Evolutionary conservation across 23 red algal species (phyloP).

Genomic region (Rhodosorus marinus): DNA sequence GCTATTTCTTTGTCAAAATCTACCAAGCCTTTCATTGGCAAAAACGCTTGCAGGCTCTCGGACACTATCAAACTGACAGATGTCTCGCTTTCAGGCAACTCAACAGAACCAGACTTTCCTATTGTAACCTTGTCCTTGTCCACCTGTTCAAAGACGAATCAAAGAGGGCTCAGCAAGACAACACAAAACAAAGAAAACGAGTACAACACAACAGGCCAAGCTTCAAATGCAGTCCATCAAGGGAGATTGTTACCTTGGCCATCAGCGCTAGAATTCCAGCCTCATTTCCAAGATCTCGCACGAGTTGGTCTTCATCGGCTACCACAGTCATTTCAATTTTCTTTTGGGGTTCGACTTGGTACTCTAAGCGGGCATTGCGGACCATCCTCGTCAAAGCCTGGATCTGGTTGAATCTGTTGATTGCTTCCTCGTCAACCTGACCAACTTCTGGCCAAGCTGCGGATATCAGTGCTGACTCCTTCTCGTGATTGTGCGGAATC

Average conservation of each 20-base stretch:
- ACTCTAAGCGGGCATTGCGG: conserved; percentile 66
- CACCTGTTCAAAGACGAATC: too few species aligned
- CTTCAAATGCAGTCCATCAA: too few species aligned
- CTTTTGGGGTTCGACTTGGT: conserved; percentile 46
- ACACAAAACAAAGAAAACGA: too few species aligned
- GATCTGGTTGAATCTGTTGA: conserved; percentile 49
- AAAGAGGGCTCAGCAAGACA: too few species aligned
- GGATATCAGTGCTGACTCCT: conserved; percentile 36
- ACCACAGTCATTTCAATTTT: conserved; percentile 29
- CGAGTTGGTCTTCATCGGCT: conserved; percentile 10
- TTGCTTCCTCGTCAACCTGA: background rate
- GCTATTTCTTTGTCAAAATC: conserved; percentile 60
- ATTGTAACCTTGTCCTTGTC: too few species aligned
- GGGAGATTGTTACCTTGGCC: too few species aligned
- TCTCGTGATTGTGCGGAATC: conserved; percentile 16
- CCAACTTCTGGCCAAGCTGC: conserved; percentile 45
- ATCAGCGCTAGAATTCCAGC: conserved; percentile 33
- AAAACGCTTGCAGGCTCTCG: conserved; percentile 27
- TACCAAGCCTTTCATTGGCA: conserved; percentile 60
- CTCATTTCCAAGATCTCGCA: conserved; percentile 15
- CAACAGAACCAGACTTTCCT: too few species aligned
- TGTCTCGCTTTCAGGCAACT: too few species aligned
- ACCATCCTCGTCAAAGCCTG: conserved; percentile 62
- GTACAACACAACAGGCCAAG: too few species aligned
- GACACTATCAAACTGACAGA: conserved; percentile 53